Base-by-base conservation (phyloP, 768 basidiomycete genomes). In the Russula earlei region DNA sequence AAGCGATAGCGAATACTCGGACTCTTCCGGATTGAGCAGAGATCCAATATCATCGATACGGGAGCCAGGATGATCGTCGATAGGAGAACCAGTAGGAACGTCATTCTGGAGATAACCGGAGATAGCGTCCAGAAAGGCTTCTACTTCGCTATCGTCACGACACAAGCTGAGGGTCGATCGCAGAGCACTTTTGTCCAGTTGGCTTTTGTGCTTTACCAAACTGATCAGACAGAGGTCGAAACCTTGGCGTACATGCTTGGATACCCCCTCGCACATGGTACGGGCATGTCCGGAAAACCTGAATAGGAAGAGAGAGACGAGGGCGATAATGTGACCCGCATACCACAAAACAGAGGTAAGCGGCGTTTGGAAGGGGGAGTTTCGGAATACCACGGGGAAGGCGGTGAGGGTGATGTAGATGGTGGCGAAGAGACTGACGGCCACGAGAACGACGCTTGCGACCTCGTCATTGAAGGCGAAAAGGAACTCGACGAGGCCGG, bases 351-450 rank as follows among this genome's bases (percentile, higher is more conserved):
- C 14, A 10, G 45, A 31, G 19, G 53, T 54, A 2, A 54, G 37
- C 1, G 53, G 53, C 2, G 53, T 50, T n/a, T 50, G 49, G 49
- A 27, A 50, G 9, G 49, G 49, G n/a, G 36, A 29, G n/a, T 50
- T 10, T 19, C 12, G 37, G 22, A 8, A 25, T 29, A 38, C 14
- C 2, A 40, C 3, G 25, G 49, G 49, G 6, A 50, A n/a, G 19
- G 3, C 1, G n/a, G 49, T 50, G 36, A 50, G n/a, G 11, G 4
- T 10, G 37, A 40, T 14, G n/a, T 50, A 50, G 27, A 50, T 1
- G 25, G n/a, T 11, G 10, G 25, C 49, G 29, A 50, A 29, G 12
- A 19, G 3, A 19, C 11, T n/a, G 37, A 27, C 24, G 19, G 25
- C 49, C 1, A 17, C 37, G 15, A 50, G n/a, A 36, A 40, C 3